Base-by-base conservation (phyloP, 257 asterid genomes). In the Ajuga chamaepitys region DNA sequence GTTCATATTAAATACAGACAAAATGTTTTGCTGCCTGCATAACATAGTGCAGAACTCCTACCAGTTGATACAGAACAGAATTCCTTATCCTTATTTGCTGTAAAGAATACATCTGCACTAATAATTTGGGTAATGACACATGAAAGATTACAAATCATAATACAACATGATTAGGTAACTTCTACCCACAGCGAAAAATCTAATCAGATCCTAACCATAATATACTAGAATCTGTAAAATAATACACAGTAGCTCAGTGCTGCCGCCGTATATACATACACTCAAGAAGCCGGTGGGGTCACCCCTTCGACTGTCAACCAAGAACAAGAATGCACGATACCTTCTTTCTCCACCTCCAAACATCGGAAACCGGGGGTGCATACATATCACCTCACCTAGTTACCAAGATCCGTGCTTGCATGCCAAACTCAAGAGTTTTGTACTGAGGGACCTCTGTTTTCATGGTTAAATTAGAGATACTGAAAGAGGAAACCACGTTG, bases 261-360 rank as follows among this genome's bases (percentile, higher is more conserved):
- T 28, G 17, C 55, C 52, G 22, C 52, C 35, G 1, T 75, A 70
- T 75, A 24, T 59, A 75, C 70, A 24, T 59, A 75, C 70, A 70
- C 26, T 45, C 41, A 42, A n/a, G 20, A 58, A 66, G 64, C 53
- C 60, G 4, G 52, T 14, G 28, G 9, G 14, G 4, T 61, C 21
- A 3, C 48, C 61, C 35, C 24, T 14, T 25, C 37, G 28, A 44
- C 46, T 18, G 64, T 18, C 17, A 20, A 30, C 17, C 9, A 41
- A 18, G 17, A 38, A 5, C 53, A 48, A 58, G 61, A 25, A 21
- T 14, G 40, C 54, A 42, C 25, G 18, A 37, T 35, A 4, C 18
- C 44, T 9, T 16, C 28, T 24, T 30, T 8, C 7, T 30, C 37
- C 37, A 28, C 5, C 56, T 9, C 1, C 30, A 21, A 50, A 50